Evolutionary conservation across 768 basidiomycete genomes (phyloP).

Genomic region (Pleurotus sapidus): DNA sequence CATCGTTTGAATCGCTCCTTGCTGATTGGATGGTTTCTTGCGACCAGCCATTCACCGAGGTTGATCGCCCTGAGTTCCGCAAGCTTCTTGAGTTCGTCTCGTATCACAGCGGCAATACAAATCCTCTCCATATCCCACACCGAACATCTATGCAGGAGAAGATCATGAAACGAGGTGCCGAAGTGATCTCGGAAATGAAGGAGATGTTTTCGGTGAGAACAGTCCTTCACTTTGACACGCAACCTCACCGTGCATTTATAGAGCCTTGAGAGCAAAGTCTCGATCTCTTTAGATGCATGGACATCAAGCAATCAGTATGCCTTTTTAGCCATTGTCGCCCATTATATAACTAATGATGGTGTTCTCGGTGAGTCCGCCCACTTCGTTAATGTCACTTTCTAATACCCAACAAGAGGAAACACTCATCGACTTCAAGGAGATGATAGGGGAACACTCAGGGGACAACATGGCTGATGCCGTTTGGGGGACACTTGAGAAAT

Average conservation of each 20-base stretch:
- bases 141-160: not conserved
- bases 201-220: not conserved
- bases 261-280: constrained; percentile 8
- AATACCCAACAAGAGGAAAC: constrained; percentile 17
- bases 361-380: constrained; percentile 14
- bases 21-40: too few relatives aligned
- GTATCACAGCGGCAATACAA: not conserved
- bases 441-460: constrained; percentile 23
- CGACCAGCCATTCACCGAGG: not conserved
- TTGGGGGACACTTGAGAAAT: constrained; percentile 16
- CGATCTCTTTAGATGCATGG: constrained; percentile 24
- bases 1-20: too few relatives aligned
- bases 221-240: not conserved
- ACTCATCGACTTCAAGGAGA: constrained; percentile 24
- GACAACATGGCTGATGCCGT: constrained; percentile 23
- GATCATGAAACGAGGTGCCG: not conserved
- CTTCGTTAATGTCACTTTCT: not conserved
- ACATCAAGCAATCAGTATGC: constrained; percentile 19
- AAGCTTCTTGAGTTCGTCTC: not conserved
- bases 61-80: not conserved
- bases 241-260: too few relatives aligned
- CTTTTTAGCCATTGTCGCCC: constrained; percentile 21
- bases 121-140: not conserved
- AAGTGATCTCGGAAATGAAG: not conserved
- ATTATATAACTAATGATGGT: constrained; percentile 18